Evolutionary conservation across 2,329 filamentous ascomycete genomes (phyloP).

Genomic region (Fusarium continuum): DNA sequence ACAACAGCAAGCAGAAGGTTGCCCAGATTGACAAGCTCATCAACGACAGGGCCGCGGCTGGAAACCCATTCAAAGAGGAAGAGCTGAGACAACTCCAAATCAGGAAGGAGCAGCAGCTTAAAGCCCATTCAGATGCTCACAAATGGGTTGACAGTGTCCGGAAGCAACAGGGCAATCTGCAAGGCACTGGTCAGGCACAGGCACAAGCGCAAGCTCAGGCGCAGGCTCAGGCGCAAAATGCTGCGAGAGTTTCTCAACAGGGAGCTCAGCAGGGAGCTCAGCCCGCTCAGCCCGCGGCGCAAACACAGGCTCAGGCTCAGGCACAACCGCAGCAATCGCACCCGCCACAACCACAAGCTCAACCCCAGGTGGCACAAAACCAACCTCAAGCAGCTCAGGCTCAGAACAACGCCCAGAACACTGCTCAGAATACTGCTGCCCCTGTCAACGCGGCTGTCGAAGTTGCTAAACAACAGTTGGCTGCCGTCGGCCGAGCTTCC

Average conservation of each 20-base stretch:
- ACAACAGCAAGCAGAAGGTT: slow-evolving; percentile 54
- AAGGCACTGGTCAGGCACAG: slow-evolving; percentile 40
- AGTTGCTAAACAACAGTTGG: slow-evolving; percentile 55
- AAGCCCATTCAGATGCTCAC: slow-evolving; percentile 57
- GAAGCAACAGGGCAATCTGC: slow-evolving; percentile 54
- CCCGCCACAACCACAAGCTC: slow-evolving; percentile 21
- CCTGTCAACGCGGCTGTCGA: slow-evolving; percentile 57
- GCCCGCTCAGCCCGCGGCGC: slow-evolving; percentile 27
- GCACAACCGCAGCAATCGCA: slow-evolving; percentile 31
- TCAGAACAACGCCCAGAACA: slow-evolving; percentile 43
- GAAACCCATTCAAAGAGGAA: slow-evolving; percentile 56
- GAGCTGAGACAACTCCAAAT: slow-evolving; percentile 57
- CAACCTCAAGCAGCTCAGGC: slow-evolving; percentile 31
- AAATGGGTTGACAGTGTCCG: slow-evolving; percentile 59
- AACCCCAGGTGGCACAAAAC: slow-evolving; percentile 30
- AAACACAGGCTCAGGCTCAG: slow-evolving; percentile 30
- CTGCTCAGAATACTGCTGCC: slow-evolving; percentile 48
- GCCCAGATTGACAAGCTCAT: slow-evolving; percentile 54
- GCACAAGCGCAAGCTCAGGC: slow-evolving; percentile 24
- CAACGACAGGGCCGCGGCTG: slow-evolving; percentile 55
- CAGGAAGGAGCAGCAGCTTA: slow-evolving; percentile 56
- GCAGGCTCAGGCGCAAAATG: slow-evolving; percentile 21
- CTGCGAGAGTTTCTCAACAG: slow-evolving; percentile 37
- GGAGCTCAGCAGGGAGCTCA: slow-evolving; percentile 35
- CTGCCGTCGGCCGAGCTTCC: slow-evolving; percentile 43